A percentile compares a stretch with the other conserved stretches of the same genome.
These are phyloP conservation scores for Hsuehochloa calcarea DNA, from an alignment of 176 grass and related monocot species.

Conservation along the genomic window DNA sequence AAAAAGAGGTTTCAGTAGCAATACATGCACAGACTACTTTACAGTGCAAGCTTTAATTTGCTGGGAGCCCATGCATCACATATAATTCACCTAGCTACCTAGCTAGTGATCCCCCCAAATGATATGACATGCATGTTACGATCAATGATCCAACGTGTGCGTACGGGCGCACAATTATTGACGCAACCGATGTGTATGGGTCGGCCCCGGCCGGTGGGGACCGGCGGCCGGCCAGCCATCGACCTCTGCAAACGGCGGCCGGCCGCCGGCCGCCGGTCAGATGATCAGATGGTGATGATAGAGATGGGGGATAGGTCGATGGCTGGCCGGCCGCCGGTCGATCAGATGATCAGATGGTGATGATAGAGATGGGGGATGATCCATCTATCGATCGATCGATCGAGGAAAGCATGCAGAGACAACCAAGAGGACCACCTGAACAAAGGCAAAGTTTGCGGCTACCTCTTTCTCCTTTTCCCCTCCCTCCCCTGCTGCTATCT, in stretches of 20 bases:
- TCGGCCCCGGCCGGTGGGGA: background rate
- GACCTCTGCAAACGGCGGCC: background rate
- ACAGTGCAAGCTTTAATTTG: background rate
- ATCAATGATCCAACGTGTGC: background rate
- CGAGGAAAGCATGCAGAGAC: background rate
- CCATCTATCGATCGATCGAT: background rate
- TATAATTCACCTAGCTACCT: background rate
- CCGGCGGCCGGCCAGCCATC: background rate
- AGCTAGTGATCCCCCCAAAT: background rate
- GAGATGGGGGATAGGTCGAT: background rate
- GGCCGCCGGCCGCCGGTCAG: background rate
- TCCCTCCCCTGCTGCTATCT: background rate
- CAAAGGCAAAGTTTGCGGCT: conserved; percentile 32
- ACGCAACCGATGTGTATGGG: background rate
- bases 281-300: background rate
- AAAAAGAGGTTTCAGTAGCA: background rate
- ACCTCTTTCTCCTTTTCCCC: background rate
- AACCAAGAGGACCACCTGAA: conserved; percentile 33
- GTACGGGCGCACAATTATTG: conserved; percentile 32
- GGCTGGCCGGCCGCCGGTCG: background rate
- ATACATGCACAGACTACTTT: background rate
- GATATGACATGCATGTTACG: background rate
- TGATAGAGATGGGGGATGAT: background rate
- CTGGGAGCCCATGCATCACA: background rate
- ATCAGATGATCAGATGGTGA: background rate